A percentile compares a stretch with the other conserved stretches of the same genome.
Evolutionary conservation across 768 basidiomycete genomes (phyloP).

Genomic region (Rickenella mellea): DNA sequence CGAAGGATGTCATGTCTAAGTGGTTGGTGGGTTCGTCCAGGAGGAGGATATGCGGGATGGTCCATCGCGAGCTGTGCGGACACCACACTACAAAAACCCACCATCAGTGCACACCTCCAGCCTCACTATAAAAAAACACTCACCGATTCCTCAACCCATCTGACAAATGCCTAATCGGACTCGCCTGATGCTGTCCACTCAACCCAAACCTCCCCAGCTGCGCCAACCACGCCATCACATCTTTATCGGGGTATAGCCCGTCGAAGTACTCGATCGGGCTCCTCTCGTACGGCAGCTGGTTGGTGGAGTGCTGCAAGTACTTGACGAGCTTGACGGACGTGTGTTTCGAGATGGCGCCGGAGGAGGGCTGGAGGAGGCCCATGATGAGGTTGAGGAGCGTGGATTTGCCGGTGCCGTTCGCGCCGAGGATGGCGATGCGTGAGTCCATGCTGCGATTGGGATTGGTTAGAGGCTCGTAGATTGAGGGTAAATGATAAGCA

Average conservation of each 20-base stretch:
- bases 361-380: slow-evolving; percentile 61
- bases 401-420: slow-evolving; percentile 92
- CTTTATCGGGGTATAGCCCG: slow-evolving; percentile 85
- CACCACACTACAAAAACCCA: slow-evolving; percentile 60
- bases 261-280: slow-evolving; percentile 93
- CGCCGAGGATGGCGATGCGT: slow-evolving; percentile 90
- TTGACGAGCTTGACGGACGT: slow-evolving; percentile 88
- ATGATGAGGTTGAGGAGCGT: slow-evolving; percentile 89
- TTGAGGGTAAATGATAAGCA: slow-evolving; percentile 11
- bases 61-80: slow-evolving; percentile 97
- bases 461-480: neutral
- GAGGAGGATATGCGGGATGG: slow-evolving; percentile 87
- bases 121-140: slow-evolving; percentile 15
- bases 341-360: slow-evolving; percentile 88
- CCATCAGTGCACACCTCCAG: no score
- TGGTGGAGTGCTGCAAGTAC: slow-evolving; percentile 97
- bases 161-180: slow-evolving; percentile 87
- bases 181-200: slow-evolving; percentile 88
- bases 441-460: slow-evolving; percentile 95
- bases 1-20: slow-evolving; percentile 96
- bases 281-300: slow-evolving; percentile 91
- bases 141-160: slow-evolving; percentile 94
- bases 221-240: slow-evolving; percentile 80
- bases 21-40: slow-evolving; percentile 95
- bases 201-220: slow-evolving; percentile 96